These are phyloP conservation scores for Puccinia coronata DNA, from an alignment of 1,284 basidiomycete species.

Conservation along the genomic window DNA sequence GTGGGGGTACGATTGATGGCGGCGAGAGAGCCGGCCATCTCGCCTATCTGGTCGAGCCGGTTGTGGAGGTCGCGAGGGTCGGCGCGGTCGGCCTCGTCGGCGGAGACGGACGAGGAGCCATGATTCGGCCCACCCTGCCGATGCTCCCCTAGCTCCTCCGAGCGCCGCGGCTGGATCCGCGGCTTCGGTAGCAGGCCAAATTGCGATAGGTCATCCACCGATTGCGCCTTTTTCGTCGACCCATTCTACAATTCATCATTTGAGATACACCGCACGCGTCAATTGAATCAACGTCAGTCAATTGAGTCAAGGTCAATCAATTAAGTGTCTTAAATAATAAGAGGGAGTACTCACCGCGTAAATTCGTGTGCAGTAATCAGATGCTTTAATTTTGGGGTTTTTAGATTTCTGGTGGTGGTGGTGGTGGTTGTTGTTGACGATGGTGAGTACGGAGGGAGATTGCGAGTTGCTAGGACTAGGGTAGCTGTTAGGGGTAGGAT, in stretches of 20 bases:
- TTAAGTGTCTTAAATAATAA: background rate
- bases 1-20: background rate
- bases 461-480: background rate
- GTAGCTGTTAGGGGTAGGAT: background rate
- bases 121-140: background rate
- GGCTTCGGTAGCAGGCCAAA: slow-evolving; percentile 39
- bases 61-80: slow-evolving; percentile 11
- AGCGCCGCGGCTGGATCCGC: slow-evolving; percentile 29
- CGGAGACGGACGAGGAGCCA: background rate
- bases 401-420: background rate
- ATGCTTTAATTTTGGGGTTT: background rate
- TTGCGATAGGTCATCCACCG: slow-evolving; percentile 43
- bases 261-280: background rate
- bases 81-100: background rate
- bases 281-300: background rate
- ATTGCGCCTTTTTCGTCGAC: slow-evolving; percentile 42
- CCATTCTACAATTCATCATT: slow-evolving; percentile 11
- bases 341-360: background rate
- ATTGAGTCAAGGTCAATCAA: background rate
- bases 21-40: slow-evolving; percentile 38
- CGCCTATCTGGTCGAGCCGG: slow-evolving; percentile 42
- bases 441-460: background rate
- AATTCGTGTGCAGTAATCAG: background rate
- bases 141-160: slow-evolving; percentile 14
- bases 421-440: background rate